A percentile compares a stretch with the other conserved stretches of the same genome.
Evolutionary conservation across 73 alveolate species (phyloP).

Genomic region (Uronychia setigera): DNA sequence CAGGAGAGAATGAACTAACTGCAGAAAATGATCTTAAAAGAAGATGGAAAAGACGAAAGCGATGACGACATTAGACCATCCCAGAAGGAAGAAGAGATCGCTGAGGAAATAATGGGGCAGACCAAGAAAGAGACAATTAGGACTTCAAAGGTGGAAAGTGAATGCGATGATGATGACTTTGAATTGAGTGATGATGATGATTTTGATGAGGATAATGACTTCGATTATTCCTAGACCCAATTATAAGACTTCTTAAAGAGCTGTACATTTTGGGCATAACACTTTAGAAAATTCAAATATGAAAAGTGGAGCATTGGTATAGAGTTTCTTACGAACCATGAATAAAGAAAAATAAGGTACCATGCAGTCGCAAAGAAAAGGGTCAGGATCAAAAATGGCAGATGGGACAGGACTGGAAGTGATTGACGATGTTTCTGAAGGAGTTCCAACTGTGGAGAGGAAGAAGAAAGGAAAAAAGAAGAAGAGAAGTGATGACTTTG

Average conservation of each 20-base stretch:
- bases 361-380: neutral
- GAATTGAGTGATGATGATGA: neutral
- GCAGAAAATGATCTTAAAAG: constrained; percentile 17
- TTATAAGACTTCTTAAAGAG: constrained; percentile 44
- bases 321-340: neutral
- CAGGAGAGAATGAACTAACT: constrained; percentile 11
- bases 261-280: neutral
- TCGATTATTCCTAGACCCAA: constrained; percentile 50
- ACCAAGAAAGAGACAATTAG: neutral
- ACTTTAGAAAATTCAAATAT: neutral
- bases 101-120: neutral
- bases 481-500: neutral
- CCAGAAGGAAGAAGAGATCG: neutral
- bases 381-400: neutral
- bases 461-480: neutral
- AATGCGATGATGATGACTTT: constrained; percentile 24
- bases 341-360: neutral
- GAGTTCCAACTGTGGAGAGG: neutral
- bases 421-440: neutral
- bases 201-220: constrained; percentile 46
- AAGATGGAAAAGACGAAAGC: constrained; percentile 19
- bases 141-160: neutral
- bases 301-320: neutral
- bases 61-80: constrained; percentile 18
- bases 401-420: neutral